Conservation (phyloP, 208 protist species). For the Crithidia thermophila region DNA sequence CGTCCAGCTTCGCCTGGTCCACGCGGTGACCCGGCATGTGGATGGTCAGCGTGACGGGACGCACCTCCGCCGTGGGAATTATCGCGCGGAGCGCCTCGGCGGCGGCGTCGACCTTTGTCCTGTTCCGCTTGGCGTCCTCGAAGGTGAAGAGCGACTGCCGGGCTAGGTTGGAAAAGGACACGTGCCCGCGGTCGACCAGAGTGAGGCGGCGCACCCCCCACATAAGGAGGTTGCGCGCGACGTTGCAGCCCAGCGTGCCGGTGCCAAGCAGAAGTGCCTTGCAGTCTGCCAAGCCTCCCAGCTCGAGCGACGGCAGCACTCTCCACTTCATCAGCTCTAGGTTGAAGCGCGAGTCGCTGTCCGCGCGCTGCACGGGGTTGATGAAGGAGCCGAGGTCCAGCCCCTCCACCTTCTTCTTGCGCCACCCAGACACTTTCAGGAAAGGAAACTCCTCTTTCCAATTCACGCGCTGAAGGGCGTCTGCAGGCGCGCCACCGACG, state of each 20-base stretch:
- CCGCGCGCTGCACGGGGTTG: constrained; percentile 82
- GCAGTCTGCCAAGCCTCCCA: constrained; percentile 84
- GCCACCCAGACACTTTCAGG: constrained; percentile 47
- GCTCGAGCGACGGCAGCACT: constrained; percentile 92
- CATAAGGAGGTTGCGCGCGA: constrained; percentile 95
- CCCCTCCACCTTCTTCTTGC: constrained; percentile 35
- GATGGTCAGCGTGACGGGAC: constrained; percentile 82
- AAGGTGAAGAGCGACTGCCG: constrained; percentile 89
- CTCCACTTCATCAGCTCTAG: constrained; percentile 98
- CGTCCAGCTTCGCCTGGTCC: constrained; percentile 29
- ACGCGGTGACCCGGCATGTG: constrained; percentile 97
- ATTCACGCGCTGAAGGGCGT: constrained; percentile 4
- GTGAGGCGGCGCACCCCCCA: constrained; percentile 97
- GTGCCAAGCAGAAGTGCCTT: constrained; percentile 96
- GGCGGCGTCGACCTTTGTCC: constrained; percentile 92
- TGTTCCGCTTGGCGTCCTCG: constrained; percentile 74
- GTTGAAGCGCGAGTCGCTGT: constrained; percentile 89
- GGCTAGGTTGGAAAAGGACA: constrained; percentile 98
- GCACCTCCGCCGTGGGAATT: constrained; percentile 76
- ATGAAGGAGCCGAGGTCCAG: constrained; percentile 85
- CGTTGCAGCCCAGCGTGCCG: constrained; percentile 98
- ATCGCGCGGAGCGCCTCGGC: constrained; percentile 88
- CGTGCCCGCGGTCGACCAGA: constrained; percentile 95
- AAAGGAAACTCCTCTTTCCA: constrained; percentile 25
- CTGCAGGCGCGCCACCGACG: not conserved